These are phyloP conservation scores for Curvularia verruculosa DNA, from an alignment of 2,329 filamentous ascomycete genomes.

Conservation along the genomic window DNA sequence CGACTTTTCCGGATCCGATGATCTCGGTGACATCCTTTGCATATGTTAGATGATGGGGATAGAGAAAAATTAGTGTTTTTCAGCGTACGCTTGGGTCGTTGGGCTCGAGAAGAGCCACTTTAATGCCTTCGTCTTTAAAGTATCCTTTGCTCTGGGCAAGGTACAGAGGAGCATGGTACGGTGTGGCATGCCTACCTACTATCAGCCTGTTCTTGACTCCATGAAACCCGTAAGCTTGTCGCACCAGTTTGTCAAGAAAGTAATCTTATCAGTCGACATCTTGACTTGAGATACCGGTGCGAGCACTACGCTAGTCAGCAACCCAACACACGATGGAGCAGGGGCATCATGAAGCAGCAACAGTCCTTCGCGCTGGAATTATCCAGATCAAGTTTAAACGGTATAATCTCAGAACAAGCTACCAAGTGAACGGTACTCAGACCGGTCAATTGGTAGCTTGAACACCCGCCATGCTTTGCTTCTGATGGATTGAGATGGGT, in stretches of 20 bases:
- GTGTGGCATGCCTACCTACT: slow-evolving; percentile 73
- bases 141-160: slow-evolving; percentile 77
- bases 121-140: slow-evolving; percentile 76
- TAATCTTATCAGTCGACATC: slow-evolving; percentile 86
- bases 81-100: slow-evolving; percentile 71
- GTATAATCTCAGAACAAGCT: slow-evolving; percentile 55
- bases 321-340: slow-evolving; percentile 39
- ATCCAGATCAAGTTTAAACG: slow-evolving; percentile 84
- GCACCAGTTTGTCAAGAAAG: slow-evolving; percentile 84
- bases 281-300: slow-evolving; percentile 56
- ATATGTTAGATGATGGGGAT: background rate
- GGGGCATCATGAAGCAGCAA: slow-evolving; percentile 65
- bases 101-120: slow-evolving; percentile 77
- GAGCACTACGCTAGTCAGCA: slow-evolving; percentile 32
- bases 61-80: background rate
- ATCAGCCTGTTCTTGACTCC: slow-evolving; percentile 11
- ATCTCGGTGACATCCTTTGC: slow-evolving; percentile 76
- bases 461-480: slow-evolving; percentile 33
- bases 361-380: slow-evolving; percentile 84
- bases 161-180: slow-evolving; percentile 80
- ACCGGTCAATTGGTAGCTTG: slow-evolving; percentile 6
- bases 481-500: slow-evolving; percentile 28
- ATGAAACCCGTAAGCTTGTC: slow-evolving; percentile 4
- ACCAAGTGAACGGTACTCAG: background rate
- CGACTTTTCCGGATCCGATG: slow-evolving; percentile 75